Evolutionary conservation across 1,284 basidiomycete genomes (phyloP).

Genomic region (Malassezia slooffiae): DNA sequence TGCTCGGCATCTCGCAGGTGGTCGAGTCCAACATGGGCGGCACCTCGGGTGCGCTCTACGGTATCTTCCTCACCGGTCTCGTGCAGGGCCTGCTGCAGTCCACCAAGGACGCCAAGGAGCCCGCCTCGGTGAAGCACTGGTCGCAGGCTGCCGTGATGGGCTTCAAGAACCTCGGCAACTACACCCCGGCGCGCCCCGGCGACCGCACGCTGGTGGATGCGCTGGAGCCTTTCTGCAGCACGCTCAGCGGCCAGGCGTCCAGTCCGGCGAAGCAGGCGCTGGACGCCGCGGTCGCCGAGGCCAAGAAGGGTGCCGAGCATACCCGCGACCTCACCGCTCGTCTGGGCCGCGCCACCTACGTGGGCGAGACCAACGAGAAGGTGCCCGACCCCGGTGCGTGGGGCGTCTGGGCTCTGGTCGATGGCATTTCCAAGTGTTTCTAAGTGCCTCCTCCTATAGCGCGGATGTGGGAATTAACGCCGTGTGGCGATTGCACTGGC

Average conservation of each 20-base stretch:
- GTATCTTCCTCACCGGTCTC: constrained; percentile 52
- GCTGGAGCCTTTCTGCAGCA: constrained; percentile 51
- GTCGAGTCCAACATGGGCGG: constrained; percentile 48
- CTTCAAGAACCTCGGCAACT: constrained; percentile 42
- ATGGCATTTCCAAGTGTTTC: constrained; percentile 38
- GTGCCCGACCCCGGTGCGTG: constrained; percentile 55
- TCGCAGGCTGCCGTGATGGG: constrained; percentile 30
- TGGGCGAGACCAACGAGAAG: constrained; percentile 45
- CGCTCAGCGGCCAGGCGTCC: constrained; percentile 24
- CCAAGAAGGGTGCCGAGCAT: constrained; percentile 50
- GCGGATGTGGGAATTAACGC: background rate
- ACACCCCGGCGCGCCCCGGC: constrained; percentile 54
- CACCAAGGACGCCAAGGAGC: constrained; percentile 14
- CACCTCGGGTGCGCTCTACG: constrained; percentile 50
- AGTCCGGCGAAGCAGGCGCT: constrained; percentile 36
- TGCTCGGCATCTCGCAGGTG: constrained; percentile 35
- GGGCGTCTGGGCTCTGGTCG: constrained; percentile 50
- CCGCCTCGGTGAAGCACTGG: constrained; percentile 34
- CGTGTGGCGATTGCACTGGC: background rate
- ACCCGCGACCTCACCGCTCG: constrained; percentile 52
- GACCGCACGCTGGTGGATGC: constrained; percentile 55
- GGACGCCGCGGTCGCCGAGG: constrained; percentile 47
- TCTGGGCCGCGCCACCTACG: constrained; percentile 53
- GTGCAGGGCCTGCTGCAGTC: constrained; percentile 35
- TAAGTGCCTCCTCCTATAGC: background rate